Evolutionary conservation across 345 rosid species (phyloP).

Genomic region (Acer campestre): DNA sequence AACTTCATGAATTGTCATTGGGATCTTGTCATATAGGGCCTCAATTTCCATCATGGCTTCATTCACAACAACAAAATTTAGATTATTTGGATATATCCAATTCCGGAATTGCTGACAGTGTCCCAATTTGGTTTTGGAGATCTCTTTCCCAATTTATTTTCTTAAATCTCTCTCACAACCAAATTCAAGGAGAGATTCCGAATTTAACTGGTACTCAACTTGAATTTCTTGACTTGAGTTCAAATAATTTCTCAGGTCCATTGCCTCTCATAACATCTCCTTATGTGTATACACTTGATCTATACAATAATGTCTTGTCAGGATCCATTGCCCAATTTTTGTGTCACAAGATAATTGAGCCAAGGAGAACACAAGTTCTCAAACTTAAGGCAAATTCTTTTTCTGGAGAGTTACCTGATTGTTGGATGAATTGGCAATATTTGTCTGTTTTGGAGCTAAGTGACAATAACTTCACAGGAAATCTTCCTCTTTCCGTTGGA

Average conservation of each 20-base stretch:
- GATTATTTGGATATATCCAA: constrained; percentile 27
- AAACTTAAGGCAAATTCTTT: constrained; percentile 10
- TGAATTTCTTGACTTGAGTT: too few relatives aligned
- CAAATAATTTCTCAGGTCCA: too few relatives aligned
- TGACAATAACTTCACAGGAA: too few relatives aligned
- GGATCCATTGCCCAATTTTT: constrained; percentile 15
- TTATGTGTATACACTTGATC: not conserved
- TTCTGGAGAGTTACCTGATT: not conserved
- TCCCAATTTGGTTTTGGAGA: constrained; percentile 33
- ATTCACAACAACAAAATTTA: not conserved
- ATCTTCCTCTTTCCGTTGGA: too few relatives aligned
- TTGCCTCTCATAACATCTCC: too few relatives aligned
- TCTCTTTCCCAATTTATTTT: not conserved
- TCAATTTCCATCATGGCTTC: constrained; percentile 36
- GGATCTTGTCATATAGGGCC: constrained; percentile 27
- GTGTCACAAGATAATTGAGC: not conserved
- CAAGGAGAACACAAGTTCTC: not conserved
- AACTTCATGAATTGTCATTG: constrained; percentile 17
- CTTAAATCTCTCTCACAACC: constrained; percentile 35
- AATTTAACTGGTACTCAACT: too few relatives aligned
- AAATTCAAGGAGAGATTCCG: constrained; percentile 24
- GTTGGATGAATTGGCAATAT: not conserved
- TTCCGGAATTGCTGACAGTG: constrained; percentile 24
- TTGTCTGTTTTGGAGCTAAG: not conserved
- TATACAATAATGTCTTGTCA: constrained; percentile 7